Base-by-base conservation (phyloP, 441 rosid genomes). In the Populus tomentosa region DNA sequence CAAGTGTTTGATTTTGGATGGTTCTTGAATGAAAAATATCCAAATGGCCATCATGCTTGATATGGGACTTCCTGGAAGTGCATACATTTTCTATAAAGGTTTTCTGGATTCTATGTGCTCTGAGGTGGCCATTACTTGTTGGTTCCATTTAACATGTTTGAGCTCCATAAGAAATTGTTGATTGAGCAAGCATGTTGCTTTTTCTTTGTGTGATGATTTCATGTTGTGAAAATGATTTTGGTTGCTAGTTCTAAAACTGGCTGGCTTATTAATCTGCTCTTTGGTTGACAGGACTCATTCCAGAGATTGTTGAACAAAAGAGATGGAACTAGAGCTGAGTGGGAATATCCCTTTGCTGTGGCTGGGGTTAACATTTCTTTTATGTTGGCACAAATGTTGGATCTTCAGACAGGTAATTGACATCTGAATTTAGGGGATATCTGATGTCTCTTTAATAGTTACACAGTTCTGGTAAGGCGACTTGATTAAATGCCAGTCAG, bases 321-420 rank as follows among this genome's bases (percentile, higher is more conserved):
- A 82, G 96, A 91, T 23, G 96, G 96, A 75, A 78, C 18, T 8
- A 78, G 96, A 85, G 87, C 90, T 21, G 92, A 84, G 32, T 91
- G 92, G 96, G 96, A 91, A 81, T 91, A 91, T 82, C 96, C 96
- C 10, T 91, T 91, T 86, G 92, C 96, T 46, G 94, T 87, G 42
- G 94, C 94, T 76, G 94, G 96, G 62, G 76, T 91, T 79, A 90
- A 91, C 80, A 85, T 91, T 74, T 91, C 96, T 11, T 91, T 91
- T 77, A 87, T 85, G 90, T 76, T 90, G 85, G 82, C 79, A 8
- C 90, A 90, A 70, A 86, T 89, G 91, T 74, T 91, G 83, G 94
- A 85, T 79, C 88, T 90, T 75, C 90, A 88, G 67, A 82, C 90
- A 84, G 95, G 95, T 88, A 84, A 42, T 35, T 6, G 63, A 71